These are phyloP conservation scores for Cryptococcus wingfieldii DNA, from an alignment of 1,284 basidiomycete genomes.

Conservation along the genomic window DNA sequence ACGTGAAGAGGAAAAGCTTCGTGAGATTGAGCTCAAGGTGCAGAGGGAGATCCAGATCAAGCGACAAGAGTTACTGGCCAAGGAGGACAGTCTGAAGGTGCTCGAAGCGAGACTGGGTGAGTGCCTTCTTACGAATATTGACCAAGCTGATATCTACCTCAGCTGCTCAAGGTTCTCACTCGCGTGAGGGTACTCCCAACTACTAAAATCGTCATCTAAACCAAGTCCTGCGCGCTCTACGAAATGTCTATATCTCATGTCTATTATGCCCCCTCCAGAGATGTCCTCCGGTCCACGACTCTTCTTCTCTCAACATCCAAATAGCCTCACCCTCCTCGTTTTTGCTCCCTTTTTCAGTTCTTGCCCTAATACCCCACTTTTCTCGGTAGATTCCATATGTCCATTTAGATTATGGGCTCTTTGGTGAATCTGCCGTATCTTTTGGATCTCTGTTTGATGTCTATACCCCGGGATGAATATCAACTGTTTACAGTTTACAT, in stretches of 20 bases:
- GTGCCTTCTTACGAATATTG: conserved; percentile 5
- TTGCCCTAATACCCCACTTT: neutral
- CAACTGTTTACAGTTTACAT: neutral
- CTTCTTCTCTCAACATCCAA: neutral
- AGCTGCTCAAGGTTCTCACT: conserved; percentile 15
- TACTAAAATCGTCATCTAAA: neutral
- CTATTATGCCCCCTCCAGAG: neutral
- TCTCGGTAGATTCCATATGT: neutral
- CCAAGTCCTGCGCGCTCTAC: neutral
- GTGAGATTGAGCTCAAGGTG: conserved; percentile 96
- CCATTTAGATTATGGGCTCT: neutral
- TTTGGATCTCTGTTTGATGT: neutral
- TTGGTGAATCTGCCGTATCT: neutral
- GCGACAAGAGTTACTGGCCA: conserved; percentile 90
- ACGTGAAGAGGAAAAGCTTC: conserved; percentile 95
- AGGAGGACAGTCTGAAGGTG: conserved; percentile 64
- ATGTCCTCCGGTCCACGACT: neutral
- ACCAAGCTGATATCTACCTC: neutral
- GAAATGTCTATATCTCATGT: neutral
- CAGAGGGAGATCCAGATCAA: conserved; percentile 99
- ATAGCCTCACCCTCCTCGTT: neutral
- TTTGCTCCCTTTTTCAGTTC: neutral
- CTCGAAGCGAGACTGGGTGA: conserved; percentile 48
- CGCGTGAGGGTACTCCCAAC: conserved; percentile 11
- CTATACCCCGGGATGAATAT: neutral